Evolutionary conservation across 2,329 filamentous ascomycete species (phyloP).

Genomic region (Alternaria arbusti): DNA sequence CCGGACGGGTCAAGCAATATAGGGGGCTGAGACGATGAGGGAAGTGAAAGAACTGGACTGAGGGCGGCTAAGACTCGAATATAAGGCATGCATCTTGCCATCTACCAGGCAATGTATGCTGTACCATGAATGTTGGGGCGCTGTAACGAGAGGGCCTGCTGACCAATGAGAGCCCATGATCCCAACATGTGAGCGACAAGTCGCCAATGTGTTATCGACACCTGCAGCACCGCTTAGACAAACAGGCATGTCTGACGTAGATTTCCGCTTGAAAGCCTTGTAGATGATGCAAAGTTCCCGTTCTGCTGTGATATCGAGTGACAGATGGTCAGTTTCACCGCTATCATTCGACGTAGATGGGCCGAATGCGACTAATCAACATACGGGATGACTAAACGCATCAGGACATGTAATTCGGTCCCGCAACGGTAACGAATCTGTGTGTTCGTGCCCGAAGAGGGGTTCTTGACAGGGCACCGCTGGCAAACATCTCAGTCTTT

Average conservation of each 20-base stretch:
- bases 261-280: neutral
- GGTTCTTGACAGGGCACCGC: neutral
- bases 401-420: neutral
- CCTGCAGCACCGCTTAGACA: neutral
- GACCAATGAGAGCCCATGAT: slow-evolving; percentile 12
- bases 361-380: neutral
- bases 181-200: slow-evolving; percentile 11
- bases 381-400: neutral
- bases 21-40: neutral
- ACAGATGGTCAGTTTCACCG: neutral
- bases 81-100: neutral
- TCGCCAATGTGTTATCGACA: neutral
- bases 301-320: neutral
- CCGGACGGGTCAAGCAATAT: neutral
- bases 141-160: neutral
- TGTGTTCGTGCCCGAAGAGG: neutral
- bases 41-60: neutral
- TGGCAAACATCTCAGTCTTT: slow-evolving; percentile 17
- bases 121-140: neutral
- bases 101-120: neutral
- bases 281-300: neutral
- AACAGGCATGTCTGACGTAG: neutral
- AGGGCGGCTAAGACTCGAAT: neutral
- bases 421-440: neutral
- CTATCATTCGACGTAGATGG: neutral